These are phyloP conservation scores for Vaucheria bursata DNA, from an alignment of 352 stramenopile genomes.

Conservation along the genomic window DNA sequence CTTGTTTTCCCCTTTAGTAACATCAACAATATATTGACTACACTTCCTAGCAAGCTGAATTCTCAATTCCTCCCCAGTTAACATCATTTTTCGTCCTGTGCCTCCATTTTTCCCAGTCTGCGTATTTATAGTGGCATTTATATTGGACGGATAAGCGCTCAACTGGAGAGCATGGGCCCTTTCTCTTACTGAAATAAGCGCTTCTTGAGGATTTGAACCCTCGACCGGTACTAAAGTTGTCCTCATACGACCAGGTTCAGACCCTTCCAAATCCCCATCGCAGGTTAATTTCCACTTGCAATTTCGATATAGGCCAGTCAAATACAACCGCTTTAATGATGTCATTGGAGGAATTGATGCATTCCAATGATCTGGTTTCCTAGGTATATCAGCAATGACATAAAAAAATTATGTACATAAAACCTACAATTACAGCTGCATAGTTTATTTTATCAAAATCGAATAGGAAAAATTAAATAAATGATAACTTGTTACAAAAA, in stretches of 20 bases:
- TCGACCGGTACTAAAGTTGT: slow-evolving; percentile 22
- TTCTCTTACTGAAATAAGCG: slow-evolving; percentile 1
- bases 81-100: not conserved
- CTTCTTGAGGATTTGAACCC: not conserved
- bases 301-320: slow-evolving; percentile 17
- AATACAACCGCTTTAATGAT: too few relatives aligned
- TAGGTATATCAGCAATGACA: too few relatives aligned
- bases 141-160: not conserved
- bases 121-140: too few relatives aligned
- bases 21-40: slow-evolving; percentile 36
- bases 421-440: too few relatives aligned
- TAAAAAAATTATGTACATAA: too few relatives aligned
- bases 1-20: slow-evolving; percentile 24
- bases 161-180: not conserved
- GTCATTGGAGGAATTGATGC: too few relatives aligned
- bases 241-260: slow-evolving; percentile 18
- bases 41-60: slow-evolving; percentile 40
- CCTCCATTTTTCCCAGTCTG: too few relatives aligned
- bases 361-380: too few relatives aligned
- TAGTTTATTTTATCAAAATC: too few relatives aligned
- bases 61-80: slow-evolving; percentile 20
- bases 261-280: slow-evolving; percentile 20
- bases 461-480: too few relatives aligned
- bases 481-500: too few relatives aligned
- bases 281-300: slow-evolving; percentile 30